Percentiles rank a stretch among this genome's conserved stretches.
phyloP scores from a whole-genome alignment of 306 rosid genomes.

The Geum urbanum region DNA sequence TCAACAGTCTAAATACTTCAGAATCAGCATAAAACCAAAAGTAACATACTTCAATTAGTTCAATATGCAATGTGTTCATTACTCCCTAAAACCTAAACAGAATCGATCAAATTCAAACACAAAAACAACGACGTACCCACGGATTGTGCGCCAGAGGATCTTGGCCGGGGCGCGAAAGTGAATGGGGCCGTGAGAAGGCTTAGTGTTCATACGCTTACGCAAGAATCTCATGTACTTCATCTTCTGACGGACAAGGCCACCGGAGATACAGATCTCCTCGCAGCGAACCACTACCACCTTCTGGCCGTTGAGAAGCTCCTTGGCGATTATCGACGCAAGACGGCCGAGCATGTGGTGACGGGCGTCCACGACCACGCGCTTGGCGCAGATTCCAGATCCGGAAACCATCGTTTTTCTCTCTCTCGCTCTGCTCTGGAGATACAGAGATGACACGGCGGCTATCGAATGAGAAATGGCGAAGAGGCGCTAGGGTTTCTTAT shows the following conservation, averaged over 20 bases:
- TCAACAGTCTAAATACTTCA: background rate
- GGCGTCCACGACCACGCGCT: constrained; percentile 71
- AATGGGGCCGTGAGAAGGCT: constrained; percentile 76
- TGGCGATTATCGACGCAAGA: constrained; percentile 53
- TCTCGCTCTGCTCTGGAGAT: background rate
- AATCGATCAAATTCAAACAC: background rate
- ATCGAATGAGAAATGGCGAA: background rate
- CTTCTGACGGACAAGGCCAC: constrained; percentile 65
- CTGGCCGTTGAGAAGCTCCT: constrained; percentile 72
- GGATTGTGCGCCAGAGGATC: constrained; percentile 79
- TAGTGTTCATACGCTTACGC: constrained; percentile 76
- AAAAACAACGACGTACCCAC: constrained; percentile 40
- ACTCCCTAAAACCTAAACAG: background rate
- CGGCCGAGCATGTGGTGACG: constrained; percentile 79
- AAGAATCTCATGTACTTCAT: constrained; percentile 76
- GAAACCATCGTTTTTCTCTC: constrained; percentile 46
- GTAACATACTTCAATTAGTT: background rate
- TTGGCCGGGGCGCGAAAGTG: constrained; percentile 69
- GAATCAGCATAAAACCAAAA: background rate
- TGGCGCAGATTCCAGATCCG: constrained; percentile 62
- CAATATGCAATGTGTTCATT: background rate
- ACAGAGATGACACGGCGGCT: background rate
- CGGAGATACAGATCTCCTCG: constrained; percentile 70
- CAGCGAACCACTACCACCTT: constrained; percentile 56
- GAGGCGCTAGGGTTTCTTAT: constrained; percentile 11